phyloP scores from a whole-genome alignment of 176 grass and related monocot species.

The Paspalum vaginatum region DNA sequence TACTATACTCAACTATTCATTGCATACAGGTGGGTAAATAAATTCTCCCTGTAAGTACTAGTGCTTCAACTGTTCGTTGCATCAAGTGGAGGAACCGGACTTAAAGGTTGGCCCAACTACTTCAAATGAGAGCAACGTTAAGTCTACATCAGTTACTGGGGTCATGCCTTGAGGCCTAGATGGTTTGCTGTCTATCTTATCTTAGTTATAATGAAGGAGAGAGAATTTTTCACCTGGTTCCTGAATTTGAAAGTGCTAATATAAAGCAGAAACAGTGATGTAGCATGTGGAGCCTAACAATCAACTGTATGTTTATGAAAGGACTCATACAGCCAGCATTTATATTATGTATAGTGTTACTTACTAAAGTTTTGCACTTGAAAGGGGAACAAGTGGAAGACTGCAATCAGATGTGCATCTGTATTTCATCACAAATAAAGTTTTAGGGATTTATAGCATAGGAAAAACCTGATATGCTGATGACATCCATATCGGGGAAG shows the following conservation, averaged over 20 bases:
- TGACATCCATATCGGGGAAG: slow-evolving; percentile 90
- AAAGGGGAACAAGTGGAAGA: background rate
- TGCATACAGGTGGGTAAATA: background rate
- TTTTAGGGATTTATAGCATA: background rate
- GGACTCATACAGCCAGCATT: background rate
- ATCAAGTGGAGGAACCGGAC: background rate
- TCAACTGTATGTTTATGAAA: background rate
- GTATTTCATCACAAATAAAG: background rate
- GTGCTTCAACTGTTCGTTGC: background rate
- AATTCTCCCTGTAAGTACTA: background rate
- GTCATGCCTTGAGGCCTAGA: background rate
- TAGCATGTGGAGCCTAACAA: slow-evolving; percentile 6
- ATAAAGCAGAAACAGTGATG: slow-evolving; percentile 2
- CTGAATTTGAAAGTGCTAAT: background rate
- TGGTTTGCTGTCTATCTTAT: background rate
- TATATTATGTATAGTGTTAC: background rate
- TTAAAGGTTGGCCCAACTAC: background rate
- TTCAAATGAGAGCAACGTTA: background rate
- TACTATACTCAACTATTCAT: background rate
- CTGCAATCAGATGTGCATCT: background rate
- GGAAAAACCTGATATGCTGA: slow-evolving; percentile 90
- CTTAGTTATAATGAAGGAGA: background rate
- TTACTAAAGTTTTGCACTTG: background rate
- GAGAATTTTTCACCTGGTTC: background rate
- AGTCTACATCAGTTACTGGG: slow-evolving; percentile 35